These are phyloP conservation scores for Carex cristatella DNA, from an alignment of 176 grass and related monocot genomes.

Conservation along the genomic window DNA sequence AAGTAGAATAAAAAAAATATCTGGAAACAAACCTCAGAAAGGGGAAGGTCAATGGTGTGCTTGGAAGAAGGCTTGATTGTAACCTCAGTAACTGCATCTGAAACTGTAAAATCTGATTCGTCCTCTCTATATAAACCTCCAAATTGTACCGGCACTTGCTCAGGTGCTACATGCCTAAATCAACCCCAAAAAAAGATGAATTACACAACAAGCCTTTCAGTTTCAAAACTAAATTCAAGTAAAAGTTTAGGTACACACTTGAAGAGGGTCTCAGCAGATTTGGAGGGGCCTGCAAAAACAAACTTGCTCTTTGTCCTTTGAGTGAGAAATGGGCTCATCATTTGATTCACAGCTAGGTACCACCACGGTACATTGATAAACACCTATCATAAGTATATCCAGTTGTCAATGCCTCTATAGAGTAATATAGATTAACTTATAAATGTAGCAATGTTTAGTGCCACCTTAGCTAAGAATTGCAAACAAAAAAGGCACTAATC, in stretches of 20 bases:
- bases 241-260: constrained; percentile 30
- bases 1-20: not conserved
- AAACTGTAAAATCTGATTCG: constrained; percentile 74
- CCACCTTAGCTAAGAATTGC: not conserved
- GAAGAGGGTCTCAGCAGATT: constrained; percentile 82
- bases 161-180: constrained; percentile 75
- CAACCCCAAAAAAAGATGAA: not conserved
- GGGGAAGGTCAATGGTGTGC: constrained; percentile 63
- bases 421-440: not conserved
- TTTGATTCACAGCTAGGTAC: constrained; percentile 81
- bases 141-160: constrained; percentile 89
- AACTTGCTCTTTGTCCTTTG: constrained; percentile 98
- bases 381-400: constrained; percentile 39
- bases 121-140: constrained; percentile 73
- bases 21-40: constrained; percentile 40
- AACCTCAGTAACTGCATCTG: constrained; percentile 54
- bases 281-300: constrained; percentile 77
- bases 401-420: not conserved
- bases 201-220: not conserved
- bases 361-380: constrained; percentile 99
- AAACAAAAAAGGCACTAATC: not conserved
- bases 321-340: constrained; percentile 93
- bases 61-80: constrained; percentile 67
- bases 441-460: not conserved
- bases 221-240: not conserved